Base-by-base conservation (phyloP, 108 stramenopile species). In the Stephanodiscus triporus region DNA sequence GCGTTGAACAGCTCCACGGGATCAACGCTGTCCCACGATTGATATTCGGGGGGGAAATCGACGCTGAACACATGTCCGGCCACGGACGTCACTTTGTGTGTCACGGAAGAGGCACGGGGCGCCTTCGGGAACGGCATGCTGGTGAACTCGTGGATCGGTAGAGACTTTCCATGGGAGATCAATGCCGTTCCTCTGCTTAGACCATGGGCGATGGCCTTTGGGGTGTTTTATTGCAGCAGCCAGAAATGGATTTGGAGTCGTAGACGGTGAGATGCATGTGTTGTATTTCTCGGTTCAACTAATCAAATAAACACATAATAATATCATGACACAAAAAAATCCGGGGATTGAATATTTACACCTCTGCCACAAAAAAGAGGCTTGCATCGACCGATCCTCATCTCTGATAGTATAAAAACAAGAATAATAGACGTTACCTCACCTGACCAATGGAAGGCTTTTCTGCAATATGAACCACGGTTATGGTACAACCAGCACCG, bases 41-140 rank as follows among this genome's bases (percentile, higher is more conserved):
- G 94, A 75, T 74, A 97, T 54, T 96, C 75, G 32, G 70, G 71
- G 0, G 88, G 89, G 75, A 99, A 99, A 66, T 99, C 97, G n/a
- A 95, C 84, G 36, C 85, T 88, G 81, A 95, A 97, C 19, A 98
- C 90, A 68, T 99, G 99, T 8, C 99, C 98, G 0, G 88, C 91
- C 2, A 99, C 99, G 26, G 90, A 91, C 5, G 96, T 98, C 2
- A 99, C 88, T 16, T 70, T 66, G 80, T 94, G 93, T 14, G 75
- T 75, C 2, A 77, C 70, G 42, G 74, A 73, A 16, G 70, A 65
- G 14, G 91, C 91, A 9, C 85, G 67, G 14, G 91, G 91, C 56
- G 92, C 88, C 63, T 91, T 91, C 38, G 91, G 89, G 63, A 96
- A 96, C 24, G 78, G 66, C 23, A 43, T 57, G 47, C 73, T 68